Base-by-base conservation (phyloP, 345 rosid species). In the Carallia brachiata region DNA sequence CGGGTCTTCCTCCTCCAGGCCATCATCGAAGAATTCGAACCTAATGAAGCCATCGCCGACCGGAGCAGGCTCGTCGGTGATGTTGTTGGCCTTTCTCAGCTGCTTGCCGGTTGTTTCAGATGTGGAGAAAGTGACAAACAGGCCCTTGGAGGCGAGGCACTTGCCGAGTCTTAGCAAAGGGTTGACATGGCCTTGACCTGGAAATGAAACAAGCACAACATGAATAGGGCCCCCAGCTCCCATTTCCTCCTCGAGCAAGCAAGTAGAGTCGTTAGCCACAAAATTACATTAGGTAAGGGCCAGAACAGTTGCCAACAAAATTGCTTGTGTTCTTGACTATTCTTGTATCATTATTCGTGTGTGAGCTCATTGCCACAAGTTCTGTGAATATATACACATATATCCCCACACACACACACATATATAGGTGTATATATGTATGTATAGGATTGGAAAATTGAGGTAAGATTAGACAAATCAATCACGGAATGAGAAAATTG, bases 111-210 rank as follows among this genome's bases (percentile, higher is more conserved):
- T 74, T 70, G 59, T 34, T 53, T 84, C 84, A 2, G 88, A 65
- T 0, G 90, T 81, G 65, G 85, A 71, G 63, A 93, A 86, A 66
- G 98, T 89, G 63, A 93, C 83, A 52, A 88, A 88, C 70, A 89
- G 71, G 61, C 97, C 97, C 71, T 76, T 86, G n/a, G 93, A 89
- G 23, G 98, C 93, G 17, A 93, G 81, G 59, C 80, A 86, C 79
- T 86, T 87, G 52, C 90, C 97, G 4, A 93, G 92, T 55, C 96
- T 75, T 16, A 93, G 90, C 32, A 90, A 85, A 7, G 98, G 96
- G 73, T 86, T 93, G 1, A 90, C 84, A 48, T 93, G 97, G 61
- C 97, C 98, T 74, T 93, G 97, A 16, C 84, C 98, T 0, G 90
- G 88, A 80, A 90, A 92, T 0, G 97, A 89, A 50, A 93, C 85